Conservation (phyloP, 176 grass and related monocot species). For the Triticum dicoccoides region DNA sequence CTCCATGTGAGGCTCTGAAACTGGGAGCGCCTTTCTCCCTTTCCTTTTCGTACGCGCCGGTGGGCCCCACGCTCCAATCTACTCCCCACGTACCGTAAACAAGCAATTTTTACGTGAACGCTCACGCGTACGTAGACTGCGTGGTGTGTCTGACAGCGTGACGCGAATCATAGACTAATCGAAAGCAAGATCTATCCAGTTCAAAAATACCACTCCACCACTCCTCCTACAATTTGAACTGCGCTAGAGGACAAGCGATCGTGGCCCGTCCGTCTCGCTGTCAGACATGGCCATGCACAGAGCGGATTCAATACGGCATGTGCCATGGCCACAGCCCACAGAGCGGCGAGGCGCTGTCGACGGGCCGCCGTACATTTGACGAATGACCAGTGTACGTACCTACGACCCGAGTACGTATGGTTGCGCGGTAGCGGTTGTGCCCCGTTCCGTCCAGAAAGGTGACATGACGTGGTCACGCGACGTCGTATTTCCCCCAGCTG, state of each 20-base stretch:
- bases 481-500: neutral
- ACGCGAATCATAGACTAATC: neutral
- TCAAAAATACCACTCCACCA: too few relatives aligned
- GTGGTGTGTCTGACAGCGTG: too few relatives aligned
- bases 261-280: neutral
- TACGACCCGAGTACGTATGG: too few relatives aligned
- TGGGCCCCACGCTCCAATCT: neutral
- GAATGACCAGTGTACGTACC: neutral
- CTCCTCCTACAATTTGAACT: neutral
- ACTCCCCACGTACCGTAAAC: neutral
- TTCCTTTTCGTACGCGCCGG: neutral
- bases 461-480: neutral
- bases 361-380: neutral
- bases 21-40: neutral
- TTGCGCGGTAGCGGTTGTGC: neutral
- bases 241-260: neutral
- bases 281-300: neutral
- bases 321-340: neutral
- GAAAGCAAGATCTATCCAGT: neutral
- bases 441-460: neutral
- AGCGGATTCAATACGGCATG: neutral
- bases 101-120: neutral
- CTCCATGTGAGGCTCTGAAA: conserved; percentile 16
- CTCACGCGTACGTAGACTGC: too few relatives aligned
- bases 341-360: neutral